Evolutionary conservation across 1,139 yeast genomes (phyloP).

Genomic region (Meyerozyma carpophila): DNA sequence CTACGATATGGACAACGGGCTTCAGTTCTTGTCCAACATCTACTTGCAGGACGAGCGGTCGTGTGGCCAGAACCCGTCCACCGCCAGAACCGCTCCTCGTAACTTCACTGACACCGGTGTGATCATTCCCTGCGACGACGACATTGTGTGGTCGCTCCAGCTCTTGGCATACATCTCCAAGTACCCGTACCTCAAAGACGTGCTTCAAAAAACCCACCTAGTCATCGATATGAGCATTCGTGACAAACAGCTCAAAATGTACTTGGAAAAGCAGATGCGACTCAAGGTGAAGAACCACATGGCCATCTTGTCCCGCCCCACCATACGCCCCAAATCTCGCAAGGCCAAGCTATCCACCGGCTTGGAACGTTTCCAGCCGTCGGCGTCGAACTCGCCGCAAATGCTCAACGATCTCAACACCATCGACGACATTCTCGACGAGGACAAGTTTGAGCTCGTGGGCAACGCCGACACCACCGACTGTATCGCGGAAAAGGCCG

Average conservation of each 20-base stretch:
- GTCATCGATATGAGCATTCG: conserved; percentile 50
- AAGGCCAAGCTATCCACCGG: conserved; percentile 13
- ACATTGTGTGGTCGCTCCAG: conserved; percentile 90
- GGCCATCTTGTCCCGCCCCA: conserved; percentile 25
- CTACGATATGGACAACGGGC: conserved; percentile 40
- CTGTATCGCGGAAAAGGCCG: conserved; percentile 19
- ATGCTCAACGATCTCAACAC: conserved; percentile 31
- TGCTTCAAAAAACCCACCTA: conserved; percentile 66
- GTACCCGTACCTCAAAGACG: conserved; percentile 73
- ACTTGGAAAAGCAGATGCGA: conserved; percentile 34
- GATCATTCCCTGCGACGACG: conserved; percentile 84
- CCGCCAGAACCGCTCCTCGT: conserved; percentile 48
- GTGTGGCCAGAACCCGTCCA: conserved; percentile 15
- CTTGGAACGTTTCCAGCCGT: conserved; percentile 27
- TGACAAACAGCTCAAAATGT: conserved; percentile 37
- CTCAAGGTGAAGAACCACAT: conserved; percentile 26
- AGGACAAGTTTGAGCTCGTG: conserved; percentile 30
- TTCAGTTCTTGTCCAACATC: conserved; percentile 38
- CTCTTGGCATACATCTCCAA: conserved; percentile 89
- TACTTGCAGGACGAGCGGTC: conserved; percentile 36
- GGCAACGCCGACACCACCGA: conserved; percentile 8
- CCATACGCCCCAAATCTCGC: conserved; percentile 34
- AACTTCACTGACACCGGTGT: conserved; percentile 66
- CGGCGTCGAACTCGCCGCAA: conserved; percentile 40
- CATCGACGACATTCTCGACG: conserved; percentile 27